Percentiles rank a stretch among this genome's conserved stretches.
These are phyloP conservation scores for Thraustochytrium striatum DNA, from an alignment of 352 stramenopile genomes.

Conservation along the genomic window DNA sequence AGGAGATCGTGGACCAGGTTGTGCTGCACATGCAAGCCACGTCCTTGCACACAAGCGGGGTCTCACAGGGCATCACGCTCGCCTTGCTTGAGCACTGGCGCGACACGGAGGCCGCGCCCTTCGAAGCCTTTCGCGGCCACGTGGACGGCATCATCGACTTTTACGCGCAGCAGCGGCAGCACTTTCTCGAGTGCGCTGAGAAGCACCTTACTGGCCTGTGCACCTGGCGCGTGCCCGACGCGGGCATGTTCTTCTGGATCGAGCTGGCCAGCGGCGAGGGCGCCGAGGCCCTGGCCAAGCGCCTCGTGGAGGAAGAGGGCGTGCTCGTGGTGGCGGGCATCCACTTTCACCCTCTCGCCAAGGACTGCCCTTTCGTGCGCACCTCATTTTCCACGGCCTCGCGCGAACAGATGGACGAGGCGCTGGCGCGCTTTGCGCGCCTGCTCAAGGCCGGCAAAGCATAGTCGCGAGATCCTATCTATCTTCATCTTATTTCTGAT, in stretches of 20 bases:
- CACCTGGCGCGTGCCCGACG: constrained; percentile 53
- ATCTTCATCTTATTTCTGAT: too few relatives aligned
- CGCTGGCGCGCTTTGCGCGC: constrained; percentile 55
- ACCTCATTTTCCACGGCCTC: constrained; percentile 59
- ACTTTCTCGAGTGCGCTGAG: constrained; percentile 54
- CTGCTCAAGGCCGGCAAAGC: too few relatives aligned
- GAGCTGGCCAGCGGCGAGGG: constrained; percentile 54
- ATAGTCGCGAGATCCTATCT: too few relatives aligned
- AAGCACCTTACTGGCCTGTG: constrained; percentile 56
- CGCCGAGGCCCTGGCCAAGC: constrained; percentile 55
- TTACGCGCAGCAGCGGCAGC: constrained; percentile 57
- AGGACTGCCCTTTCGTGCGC: constrained; percentile 56
- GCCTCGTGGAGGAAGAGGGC: constrained; percentile 57
- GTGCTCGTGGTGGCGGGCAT: constrained; percentile 61
- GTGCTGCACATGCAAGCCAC: constrained; percentile 60
- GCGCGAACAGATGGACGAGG: constrained; percentile 59
- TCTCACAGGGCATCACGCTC: constrained; percentile 59
- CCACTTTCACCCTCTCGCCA: constrained; percentile 55
- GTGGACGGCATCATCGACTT: constrained; percentile 55
- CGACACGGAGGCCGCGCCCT: background rate
- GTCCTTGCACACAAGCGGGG: constrained; percentile 58
- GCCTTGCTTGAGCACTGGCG: constrained; percentile 58
- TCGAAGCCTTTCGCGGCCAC: constrained; percentile 55
- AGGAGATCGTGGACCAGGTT: constrained; percentile 57
- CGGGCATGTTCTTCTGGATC: constrained; percentile 65